Percentiles rank a stretch among this genome's conserved stretches.
These are phyloP conservation scores for Rhizopogon sp. DNA, from an alignment of 768 basidiomycete genomes.

Conservation along the genomic window DNA sequence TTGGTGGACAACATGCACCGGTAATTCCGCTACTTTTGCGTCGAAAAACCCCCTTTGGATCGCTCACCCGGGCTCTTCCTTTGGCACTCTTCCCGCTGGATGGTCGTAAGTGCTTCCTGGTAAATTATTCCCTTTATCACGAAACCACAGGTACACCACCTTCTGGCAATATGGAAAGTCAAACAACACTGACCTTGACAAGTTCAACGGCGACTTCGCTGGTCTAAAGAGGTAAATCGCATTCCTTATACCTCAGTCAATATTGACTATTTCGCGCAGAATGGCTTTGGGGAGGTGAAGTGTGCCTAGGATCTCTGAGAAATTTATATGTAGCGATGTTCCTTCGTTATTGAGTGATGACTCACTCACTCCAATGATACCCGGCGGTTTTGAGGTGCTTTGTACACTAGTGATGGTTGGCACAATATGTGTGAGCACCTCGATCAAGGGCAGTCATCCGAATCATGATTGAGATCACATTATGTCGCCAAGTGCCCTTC, in stretches of 20 bases:
- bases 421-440: neutral
- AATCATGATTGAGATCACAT: neutral
- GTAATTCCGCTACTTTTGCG: conserved; percentile 28
- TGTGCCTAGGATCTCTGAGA: neutral
- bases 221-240: neutral
- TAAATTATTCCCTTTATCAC: neutral
- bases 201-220: neutral
- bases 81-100: conserved; percentile 31
- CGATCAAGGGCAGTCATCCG: neutral
- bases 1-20: conserved; percentile 36
- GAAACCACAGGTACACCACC: neutral
- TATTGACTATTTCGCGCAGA: conserved; percentile 3
- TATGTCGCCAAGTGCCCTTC: too few species aligned
- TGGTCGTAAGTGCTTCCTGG: conserved; percentile 21
- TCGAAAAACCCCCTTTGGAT: conserved; percentile 33
- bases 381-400: neutral
- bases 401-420: neutral
- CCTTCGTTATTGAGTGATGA: neutral
- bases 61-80: conserved; percentile 26
- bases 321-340: too few species aligned
- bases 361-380: neutral
- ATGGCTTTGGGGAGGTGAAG: conserved; percentile 12
- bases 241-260: neutral
- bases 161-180: neutral
- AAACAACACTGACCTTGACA: neutral